Evolutionary conservation across 2,329 filamentous ascomycete species (phyloP), one percentile per base, ranked within the genome.

Genomic region (Aaosphaeria arxii): DNA sequence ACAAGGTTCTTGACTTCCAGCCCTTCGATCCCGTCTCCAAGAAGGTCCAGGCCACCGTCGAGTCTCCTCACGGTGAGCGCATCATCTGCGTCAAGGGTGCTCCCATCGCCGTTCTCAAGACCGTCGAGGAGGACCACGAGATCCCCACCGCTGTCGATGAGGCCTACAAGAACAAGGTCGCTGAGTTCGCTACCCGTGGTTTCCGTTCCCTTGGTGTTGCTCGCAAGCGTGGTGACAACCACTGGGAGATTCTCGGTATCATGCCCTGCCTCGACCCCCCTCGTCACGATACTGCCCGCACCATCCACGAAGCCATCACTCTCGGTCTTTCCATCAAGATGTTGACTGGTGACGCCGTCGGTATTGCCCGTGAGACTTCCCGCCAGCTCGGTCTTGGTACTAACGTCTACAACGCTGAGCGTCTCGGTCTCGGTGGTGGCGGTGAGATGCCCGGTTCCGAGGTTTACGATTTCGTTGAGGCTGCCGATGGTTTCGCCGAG

Each of bases 211-310:
- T 96, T 43, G 90, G 90, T 81, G 88, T 95, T 77, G 90, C 90
- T 64, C 89, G 90, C 75, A 95, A 94, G 82, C 86, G 87, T 71
- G 88, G 83, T 68, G 83, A 88, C 72, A 82, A 84, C 67, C 77
- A 82, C 48, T 96, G 91, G 90, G 89, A 95, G 73, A 91, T 96
- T 61, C 85, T 96, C 61, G 90, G 90, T 64, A 95, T 96, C 65
- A 92, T 95, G 88, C 90, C 91, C 66, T 95, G 90, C 81, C 89
- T 86, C 63, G 90, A 95, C 71, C 91, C 91, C 62, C 90, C 90
- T 60, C 88, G 91, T 67, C 85, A 95, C 77, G 90, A 95, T 67
- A 95, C 91, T 61, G 89, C 86, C 63, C 88, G 89, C 71, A 95
- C 91, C 53, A 88, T 95, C 76, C 87, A 88, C 71, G 90, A 95